Base-by-base conservation (phyloP, 306 rosid species). In the Purshia tridentata region DNA sequence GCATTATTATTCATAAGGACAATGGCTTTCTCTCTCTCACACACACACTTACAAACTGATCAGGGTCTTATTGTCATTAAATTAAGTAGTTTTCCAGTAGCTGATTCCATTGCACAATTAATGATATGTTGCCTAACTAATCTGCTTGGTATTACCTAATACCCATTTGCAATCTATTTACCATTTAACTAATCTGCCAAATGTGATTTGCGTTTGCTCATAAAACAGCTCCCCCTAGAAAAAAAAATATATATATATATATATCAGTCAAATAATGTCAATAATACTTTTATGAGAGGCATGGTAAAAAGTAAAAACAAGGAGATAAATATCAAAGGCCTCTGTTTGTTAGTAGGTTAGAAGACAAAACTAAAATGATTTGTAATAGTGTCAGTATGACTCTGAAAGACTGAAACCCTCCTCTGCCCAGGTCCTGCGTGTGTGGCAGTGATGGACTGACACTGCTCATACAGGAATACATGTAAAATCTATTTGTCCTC, bases 331-430 rank as follows among this genome's bases (percentile, higher is more conserved):
- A 35, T 20, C 9, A 39, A 40, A 37, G 6, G 35, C 35, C 35
- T 29, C 35, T 37, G 14, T 6, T 2, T 19, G 37, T 18, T 73
- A 73, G 48, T 77, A 56, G 73, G 63, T 45, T 37, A 20, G 70
- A 59, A 76, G 61, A 68, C 72, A 81, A 75, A 82, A 83, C 64
- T 40, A 67, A 74, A 81, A 79, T 79, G 77, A 73, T 74, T 67
- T 76, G 68, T n/a, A 79, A 78, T 65, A 75, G 84, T 86, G 91
- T 84, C 86, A 84, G 87, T 57, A 58, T 66, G 60, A 51, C 65
- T 82, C 49, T 71, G 41, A 18, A 44, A 29, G 35, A 18, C 70
- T 76, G 84, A 77, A 77, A 67, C 70, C 69, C 60, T 55, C 6
- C 49, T 76, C 81, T 83, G 86, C 76, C 69, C 80, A 78, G 82